Percentiles rank a stretch among this genome's conserved stretches.
Conservation (phyloP, 108 stramenopile species). For the Cyclotella atomus region DNA sequence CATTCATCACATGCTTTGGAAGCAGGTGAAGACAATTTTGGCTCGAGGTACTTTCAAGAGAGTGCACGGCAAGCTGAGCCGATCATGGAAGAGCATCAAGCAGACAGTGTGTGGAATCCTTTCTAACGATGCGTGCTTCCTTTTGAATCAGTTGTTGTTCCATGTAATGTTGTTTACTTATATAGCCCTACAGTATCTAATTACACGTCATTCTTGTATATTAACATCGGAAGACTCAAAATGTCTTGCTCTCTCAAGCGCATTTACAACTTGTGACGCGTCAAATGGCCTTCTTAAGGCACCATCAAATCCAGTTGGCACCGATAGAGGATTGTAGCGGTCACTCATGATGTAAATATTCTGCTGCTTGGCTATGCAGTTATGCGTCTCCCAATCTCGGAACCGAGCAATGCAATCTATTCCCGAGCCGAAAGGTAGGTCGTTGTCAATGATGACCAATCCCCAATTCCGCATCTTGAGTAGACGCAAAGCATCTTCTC, state of each 20-base stretch:
- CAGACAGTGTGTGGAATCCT: conserved; percentile 19
- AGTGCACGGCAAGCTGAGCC: background rate
- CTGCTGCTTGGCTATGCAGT: conserved; percentile 59
- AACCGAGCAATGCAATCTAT: conserved; percentile 50
- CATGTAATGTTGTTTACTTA: background rate
- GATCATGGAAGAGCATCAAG: background rate
- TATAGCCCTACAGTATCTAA: no score
- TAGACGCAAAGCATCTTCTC: conserved; percentile 54
- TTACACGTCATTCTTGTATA: no score
- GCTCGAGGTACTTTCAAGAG: background rate
- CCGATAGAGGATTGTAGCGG: conserved; percentile 3
- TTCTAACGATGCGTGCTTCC: background rate
- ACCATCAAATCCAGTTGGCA: conserved; percentile 69
- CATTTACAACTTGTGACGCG: conserved; percentile 3
- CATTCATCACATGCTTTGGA: background rate
- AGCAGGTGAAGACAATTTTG: background rate
- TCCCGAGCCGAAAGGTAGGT: conserved; percentile 43
- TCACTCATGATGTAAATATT: conserved; percentile 54
- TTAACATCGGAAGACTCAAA: background rate
- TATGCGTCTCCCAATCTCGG: conserved; percentile 67
- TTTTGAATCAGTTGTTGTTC: background rate
- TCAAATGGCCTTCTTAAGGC: conserved; percentile 57
- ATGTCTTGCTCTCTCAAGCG: conserved; percentile 8
- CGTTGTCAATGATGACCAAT: conserved; percentile 60
- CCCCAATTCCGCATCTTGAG: conserved; percentile 73